Percentiles rank a stretch among this genome's conserved stretches.
Evolutionary conservation across 2,329 filamentous ascomycete genomes (phyloP).

Genomic region (Stemphylium lycopersici): DNA sequence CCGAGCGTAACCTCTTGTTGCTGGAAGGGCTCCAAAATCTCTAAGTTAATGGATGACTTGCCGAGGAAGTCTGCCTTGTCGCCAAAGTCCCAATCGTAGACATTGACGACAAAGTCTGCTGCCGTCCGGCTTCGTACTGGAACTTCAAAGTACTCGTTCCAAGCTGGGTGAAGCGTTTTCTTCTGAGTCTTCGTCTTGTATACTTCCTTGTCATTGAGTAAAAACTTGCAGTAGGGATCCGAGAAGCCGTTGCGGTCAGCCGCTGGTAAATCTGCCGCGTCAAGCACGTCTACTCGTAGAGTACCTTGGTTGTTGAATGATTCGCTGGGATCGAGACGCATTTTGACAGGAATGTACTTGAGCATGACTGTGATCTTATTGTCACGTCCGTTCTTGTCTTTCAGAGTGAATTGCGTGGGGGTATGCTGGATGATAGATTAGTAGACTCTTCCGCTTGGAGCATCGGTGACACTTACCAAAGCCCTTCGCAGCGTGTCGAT

Average conservation of each 20-base stretch:
- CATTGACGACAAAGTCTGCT: slow-evolving; percentile 79
- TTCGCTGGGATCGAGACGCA: slow-evolving; percentile 91
- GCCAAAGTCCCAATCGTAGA: slow-evolving; percentile 97
- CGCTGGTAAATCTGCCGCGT: slow-evolving; percentile 84
- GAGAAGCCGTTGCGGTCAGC: slow-evolving; percentile 96
- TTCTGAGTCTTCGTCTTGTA: slow-evolving; percentile 96
- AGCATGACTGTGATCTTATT: slow-evolving; percentile 88
- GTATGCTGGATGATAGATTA: slow-evolving; percentile 71
- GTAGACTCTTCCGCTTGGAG: slow-evolving; percentile 9
- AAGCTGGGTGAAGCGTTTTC: slow-evolving; percentile 91
- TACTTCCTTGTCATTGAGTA: slow-evolving; percentile 84
- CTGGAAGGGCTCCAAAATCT: slow-evolving; percentile 82
- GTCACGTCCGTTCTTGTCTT: slow-evolving; percentile 74
- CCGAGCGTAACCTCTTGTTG: slow-evolving; percentile 74
- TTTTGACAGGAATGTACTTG: slow-evolving; percentile 92
- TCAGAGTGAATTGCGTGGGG: slow-evolving; percentile 80
- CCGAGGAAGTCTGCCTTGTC: slow-evolving; percentile 94
- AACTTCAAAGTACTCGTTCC: slow-evolving; percentile 96
- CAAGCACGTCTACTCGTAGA: slow-evolving; percentile 89
- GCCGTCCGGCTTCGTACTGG: slow-evolving; percentile 82
- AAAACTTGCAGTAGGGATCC: slow-evolving; percentile 95
- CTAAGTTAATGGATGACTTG: slow-evolving; percentile 74
- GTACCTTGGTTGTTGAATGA: slow-evolving; percentile 99
- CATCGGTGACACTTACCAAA: slow-evolving; percentile 62
- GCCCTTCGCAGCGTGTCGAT: slow-evolving; percentile 87